phyloP scores from a whole-genome alignment of 2,329 filamentous ascomycete genomes.

The Monilinia fructicola region DNA sequence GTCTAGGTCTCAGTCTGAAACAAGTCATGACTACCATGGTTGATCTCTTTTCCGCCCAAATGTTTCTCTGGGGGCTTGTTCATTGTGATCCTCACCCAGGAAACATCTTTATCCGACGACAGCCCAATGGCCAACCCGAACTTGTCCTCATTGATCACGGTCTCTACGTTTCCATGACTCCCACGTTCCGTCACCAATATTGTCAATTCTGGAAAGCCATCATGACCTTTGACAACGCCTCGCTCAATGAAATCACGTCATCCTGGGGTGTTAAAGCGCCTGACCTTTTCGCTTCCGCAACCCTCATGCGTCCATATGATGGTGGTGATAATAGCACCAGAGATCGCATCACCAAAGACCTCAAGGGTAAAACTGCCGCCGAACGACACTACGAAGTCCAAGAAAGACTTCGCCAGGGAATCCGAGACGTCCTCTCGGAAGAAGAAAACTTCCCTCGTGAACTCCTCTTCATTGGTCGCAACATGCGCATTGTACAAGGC shows the following conservation, averaged over 20 bases:
- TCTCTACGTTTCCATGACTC: conserved; percentile 88
- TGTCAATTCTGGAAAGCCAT: conserved; percentile 89
- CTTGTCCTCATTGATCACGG: conserved; percentile 97
- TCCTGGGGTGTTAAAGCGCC: conserved; percentile 86
- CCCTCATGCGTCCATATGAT: conserved; percentile 84
- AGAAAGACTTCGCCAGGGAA: conserved; percentile 62
- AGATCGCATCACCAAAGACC: conserved; percentile 55
- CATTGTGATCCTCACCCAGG: conserved; percentile 97
- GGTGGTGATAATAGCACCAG: conserved; percentile 75
- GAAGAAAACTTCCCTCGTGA: conserved; percentile 69
- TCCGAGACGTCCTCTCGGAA: conserved; percentile 65
- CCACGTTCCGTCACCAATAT: conserved; percentile 82
- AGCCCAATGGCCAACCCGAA: conserved; percentile 79
- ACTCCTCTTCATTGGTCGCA: conserved; percentile 71
- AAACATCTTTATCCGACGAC: conserved; percentile 91
- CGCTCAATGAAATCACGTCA: conserved; percentile 68
- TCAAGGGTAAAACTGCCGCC: conserved; percentile 54
- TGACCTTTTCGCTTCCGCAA: conserved; percentile 89
- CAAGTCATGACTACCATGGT: conserved; percentile 97
- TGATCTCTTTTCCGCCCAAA: conserved; percentile 94
- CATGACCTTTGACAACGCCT: conserved; percentile 87
- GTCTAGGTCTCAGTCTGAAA: conserved; percentile 77
- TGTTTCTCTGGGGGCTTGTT: conserved; percentile 94
- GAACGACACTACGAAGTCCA: conserved; percentile 75
- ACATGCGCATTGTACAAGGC: conserved; percentile 70